Percentiles rank a stretch among this genome's conserved stretches.
Evolutionary conservation across 2,329 filamentous ascomycete species (phyloP).

Genomic region (Huntiella decipiens): DNA sequence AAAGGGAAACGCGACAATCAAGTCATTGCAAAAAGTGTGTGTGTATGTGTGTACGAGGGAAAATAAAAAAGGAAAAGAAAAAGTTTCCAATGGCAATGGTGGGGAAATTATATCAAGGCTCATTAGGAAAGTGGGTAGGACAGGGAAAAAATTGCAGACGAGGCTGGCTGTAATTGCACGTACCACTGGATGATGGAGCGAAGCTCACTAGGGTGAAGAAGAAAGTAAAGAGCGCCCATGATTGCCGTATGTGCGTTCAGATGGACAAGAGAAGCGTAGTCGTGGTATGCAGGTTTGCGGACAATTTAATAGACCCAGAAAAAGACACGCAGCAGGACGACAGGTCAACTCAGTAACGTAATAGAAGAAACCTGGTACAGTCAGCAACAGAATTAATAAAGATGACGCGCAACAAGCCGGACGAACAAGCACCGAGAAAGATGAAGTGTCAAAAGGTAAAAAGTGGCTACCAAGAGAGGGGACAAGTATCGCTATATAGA

Average conservation of each 20-base stretch:
- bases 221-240: conserved; percentile 49
- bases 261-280: too few species aligned
- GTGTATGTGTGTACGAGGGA: conserved; percentile 1
- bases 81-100: neutral
- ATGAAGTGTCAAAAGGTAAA: neutral
- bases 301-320: neutral
- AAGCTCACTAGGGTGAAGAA: conserved; percentile 58
- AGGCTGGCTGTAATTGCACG: conserved; percentile 13
- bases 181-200: conserved; percentile 81
- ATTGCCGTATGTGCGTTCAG: conserved; percentile 16
- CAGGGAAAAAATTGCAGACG: conserved; percentile 11
- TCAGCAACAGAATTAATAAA: neutral
- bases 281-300: too few species aligned
- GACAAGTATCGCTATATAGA: neutral
- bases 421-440: too few species aligned
- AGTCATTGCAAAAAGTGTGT: neutral
- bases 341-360: neutral
- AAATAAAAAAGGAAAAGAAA: neutral
- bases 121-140: neutral
- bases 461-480: neutral
- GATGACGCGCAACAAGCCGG: neutral
- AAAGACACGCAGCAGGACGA: neutral
- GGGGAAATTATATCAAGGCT: neutral
- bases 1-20: neutral
- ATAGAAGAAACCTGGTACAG: neutral